Percentiles rank a stretch among this genome's conserved stretches.
Evolutionary conservation across 441 rosid genomes (phyloP).

Genomic region (Populus hybrid): DNA sequence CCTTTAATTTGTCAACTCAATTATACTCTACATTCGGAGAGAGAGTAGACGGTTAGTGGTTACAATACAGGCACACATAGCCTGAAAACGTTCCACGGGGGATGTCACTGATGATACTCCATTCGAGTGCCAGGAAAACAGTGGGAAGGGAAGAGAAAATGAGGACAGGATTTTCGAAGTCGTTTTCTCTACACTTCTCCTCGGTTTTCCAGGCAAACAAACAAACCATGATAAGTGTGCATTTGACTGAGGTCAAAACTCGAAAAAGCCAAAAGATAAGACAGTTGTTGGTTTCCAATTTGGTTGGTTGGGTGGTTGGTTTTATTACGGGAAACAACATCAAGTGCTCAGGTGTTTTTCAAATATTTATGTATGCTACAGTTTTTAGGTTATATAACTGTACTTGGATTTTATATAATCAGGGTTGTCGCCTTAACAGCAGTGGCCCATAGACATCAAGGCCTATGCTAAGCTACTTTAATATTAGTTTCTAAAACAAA

Average conservation of each 20-base stretch:
- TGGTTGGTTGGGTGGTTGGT: neutral
- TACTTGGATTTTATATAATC: neutral
- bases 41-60: neutral
- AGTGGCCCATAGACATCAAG: neutral
- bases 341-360: neutral
- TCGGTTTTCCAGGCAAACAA: conserved; percentile 19
- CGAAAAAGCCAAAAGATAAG: neutral
- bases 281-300: neutral
- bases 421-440: neutral
- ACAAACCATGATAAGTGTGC: neutral
- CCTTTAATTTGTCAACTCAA: neutral
- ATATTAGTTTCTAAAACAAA: no score
- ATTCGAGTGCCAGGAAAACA: conserved; percentile 15
- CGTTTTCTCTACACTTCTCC: conserved; percentile 1
- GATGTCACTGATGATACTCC: neutral
- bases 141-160: neutral
- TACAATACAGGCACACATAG: neutral
- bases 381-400: neutral
- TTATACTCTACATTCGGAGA: no score
- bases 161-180: neutral
- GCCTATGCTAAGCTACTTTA: neutral
- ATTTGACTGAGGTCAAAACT: conserved; percentile 7
- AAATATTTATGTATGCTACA: neutral
- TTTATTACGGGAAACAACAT: neutral
- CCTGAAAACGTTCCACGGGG: neutral